Base-by-base conservation (phyloP, 73 alveolate genomes). In the Uronychia setigera region DNA sequence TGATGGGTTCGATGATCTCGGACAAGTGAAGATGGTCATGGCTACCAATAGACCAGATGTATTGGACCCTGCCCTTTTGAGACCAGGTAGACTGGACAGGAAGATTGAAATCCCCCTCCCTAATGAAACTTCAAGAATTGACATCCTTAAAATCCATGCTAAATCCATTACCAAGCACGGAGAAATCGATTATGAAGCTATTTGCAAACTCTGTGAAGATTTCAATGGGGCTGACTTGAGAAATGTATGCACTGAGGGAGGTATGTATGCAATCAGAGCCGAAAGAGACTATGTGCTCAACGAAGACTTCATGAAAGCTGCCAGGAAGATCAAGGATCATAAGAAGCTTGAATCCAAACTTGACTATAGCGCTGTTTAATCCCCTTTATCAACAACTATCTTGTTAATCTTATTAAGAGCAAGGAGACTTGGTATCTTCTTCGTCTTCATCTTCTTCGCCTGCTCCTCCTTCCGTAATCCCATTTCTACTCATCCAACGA, bases 21-120 rank as follows among this genome's bases (percentile, higher is more conserved):
- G 99, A 30, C 91, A 92, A 67, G 99, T 98, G 78, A 98, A 98
- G 93, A 97, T 98, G 85, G 98, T 98, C 84, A 98, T 98, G 99
- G 99, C 99, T 27, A 98, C 99, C 14, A 98, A 98, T 82, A 96
- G 99, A 89, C 99, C 99, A 58, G 99, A 98, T 94, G 98, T 98
- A 0, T 94, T 98, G 32, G 99, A 98, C 89, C 99, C 99, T 1
- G 99, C 99, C 0, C 93, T 98, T 76, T 74, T 98, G 82, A 97
- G 99, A 92, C 99, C 99, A 26, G 99, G 99, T 77, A 93, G 99
- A 85, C 91, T 98, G 34, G 99, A 97, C 88, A 96, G 99, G 85
- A 97, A 96, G 94, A 97, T 98, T 35, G 99, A 98, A 92, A 98
- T 98, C 81, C 99, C 99, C 26, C 89, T 98, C 29, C 99, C 99